Evolutionary conservation across 495 filamentous ascomycete genomes (phyloP), one percentile per base, ranked within the genome.

Genomic region (Penicillium salamii): DNA sequence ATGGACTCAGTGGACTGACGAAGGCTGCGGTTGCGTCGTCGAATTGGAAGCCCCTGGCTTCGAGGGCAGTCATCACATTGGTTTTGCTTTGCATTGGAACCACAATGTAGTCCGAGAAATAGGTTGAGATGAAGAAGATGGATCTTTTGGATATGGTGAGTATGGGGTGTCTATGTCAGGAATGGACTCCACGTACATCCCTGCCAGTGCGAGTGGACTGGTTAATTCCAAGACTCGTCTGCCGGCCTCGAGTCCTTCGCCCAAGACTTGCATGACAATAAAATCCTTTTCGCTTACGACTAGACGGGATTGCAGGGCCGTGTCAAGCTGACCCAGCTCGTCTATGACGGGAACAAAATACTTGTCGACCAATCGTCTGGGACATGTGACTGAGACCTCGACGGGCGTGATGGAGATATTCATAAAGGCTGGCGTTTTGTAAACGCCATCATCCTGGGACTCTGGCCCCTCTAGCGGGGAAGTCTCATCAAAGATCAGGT

Each of bases 111-210:
- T 98, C 93, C 11, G 89, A 89, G 64, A 95, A 97, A 66, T 98
- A 98, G 18, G 93, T 97, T 1, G 92, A 95, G 61, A 97, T 95
- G 76, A 98, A 97, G 68, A 97, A 97, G 54, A 98, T 95, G 32
- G 93, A 87, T 28, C 85, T 86, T 45, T 47, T 5, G 12, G 41
- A 24, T 3, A 14, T 14, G 1, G 41, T 58, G 19, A 55, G 48
- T 40, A 7, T 37, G 11, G 37, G 34, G 4, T 45, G 17, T 33
- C 13, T 19, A 42, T 38, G 29, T 36, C 17, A 19, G 6, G 17
- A 11, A 23, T 52, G 7, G 4, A 5, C 12, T 32, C 15, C 17
- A 73, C 82, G 61, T 75, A 88, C 85, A 98, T 92, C 59, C 89
- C 88, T 23, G 92, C 91, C 65, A 97, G 72, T 9, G 93, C 93